These are phyloP conservation scores for Eucalyptus erythrocorys DNA, from an alignment of 345 rosid genomes.

Conservation along the genomic window DNA sequence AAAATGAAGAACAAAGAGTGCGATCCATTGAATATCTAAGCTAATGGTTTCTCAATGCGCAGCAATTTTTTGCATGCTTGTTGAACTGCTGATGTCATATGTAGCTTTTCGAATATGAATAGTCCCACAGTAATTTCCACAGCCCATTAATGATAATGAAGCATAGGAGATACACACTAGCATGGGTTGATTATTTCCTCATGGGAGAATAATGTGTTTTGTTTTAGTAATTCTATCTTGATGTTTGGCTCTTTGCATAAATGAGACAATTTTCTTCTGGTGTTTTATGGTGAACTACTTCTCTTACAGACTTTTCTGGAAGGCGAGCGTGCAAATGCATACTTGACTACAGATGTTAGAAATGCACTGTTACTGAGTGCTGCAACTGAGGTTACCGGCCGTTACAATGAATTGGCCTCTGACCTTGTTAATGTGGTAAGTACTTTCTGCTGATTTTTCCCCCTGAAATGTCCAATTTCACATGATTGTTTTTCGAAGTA, in stretches of 20 bases:
- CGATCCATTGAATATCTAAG: background rate
- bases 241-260: background rate
- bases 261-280: background rate
- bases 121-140: background rate
- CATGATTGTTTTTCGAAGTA: background rate
- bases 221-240: background rate
- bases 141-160: background rate
- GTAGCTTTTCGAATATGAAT: background rate
- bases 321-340: conserved; percentile 56
- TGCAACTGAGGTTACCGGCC: conserved; percentile 60
- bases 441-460: background rate
- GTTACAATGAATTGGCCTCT: conserved; percentile 70
- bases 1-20: background rate
- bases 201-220: background rate
- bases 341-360: conserved; percentile 51
- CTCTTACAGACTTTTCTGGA: conserved; percentile 55
- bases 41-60: background rate
- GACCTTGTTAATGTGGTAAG: conserved; percentile 83
- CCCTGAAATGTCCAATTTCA: background rate
- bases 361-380: conserved; percentile 35
- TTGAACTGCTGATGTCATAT: background rate
- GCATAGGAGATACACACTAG: background rate
- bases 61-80: background rate
- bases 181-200: background rate
- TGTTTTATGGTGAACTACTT: background rate